A percentile compares a stretch with the other conserved stretches of the same genome.
phyloP scores from a whole-genome alignment of 768 basidiomycete genomes.

The Pulveroboletus sp. region DNA sequence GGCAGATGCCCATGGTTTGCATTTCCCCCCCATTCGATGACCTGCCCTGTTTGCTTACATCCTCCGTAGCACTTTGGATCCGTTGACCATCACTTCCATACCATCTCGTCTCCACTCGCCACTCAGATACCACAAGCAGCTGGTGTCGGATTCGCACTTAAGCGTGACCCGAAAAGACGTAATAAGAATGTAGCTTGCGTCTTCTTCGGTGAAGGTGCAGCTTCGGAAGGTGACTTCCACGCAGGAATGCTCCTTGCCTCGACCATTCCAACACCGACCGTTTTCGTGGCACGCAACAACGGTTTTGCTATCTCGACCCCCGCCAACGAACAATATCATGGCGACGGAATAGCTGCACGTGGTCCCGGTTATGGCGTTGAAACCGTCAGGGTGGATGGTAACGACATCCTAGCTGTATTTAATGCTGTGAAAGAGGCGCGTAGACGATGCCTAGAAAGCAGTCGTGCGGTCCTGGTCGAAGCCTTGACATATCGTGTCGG shows the following conservation, averaged over 20 bases:
- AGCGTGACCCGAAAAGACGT: conserved; percentile 65
- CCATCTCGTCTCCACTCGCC: conserved; percentile 88
- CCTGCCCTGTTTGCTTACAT: not conserved
- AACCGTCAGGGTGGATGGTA: conserved; percentile 90
- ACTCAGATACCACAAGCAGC: conserved; percentile 96
- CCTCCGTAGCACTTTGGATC: conserved; percentile 77
- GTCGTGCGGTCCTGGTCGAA: conserved; percentile 80
- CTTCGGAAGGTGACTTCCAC: conserved; percentile 94
- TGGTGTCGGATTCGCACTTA: conserved; percentile 86
- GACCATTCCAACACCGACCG: conserved; percentile 66
- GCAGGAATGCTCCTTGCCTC: conserved; percentile 82
- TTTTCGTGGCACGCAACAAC: conserved; percentile 78
- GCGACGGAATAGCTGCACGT: conserved; percentile 88
- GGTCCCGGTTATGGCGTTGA: conserved; percentile 90
- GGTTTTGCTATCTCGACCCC: conserved; percentile 96
- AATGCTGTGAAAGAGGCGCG: conserved; percentile 69
- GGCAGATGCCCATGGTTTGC: conserved; percentile 90
- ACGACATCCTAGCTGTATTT: conserved; percentile 84
- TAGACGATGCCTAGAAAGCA: conserved; percentile 65
- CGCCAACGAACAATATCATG: conserved; percentile 81
- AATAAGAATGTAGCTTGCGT: conserved; percentile 77
- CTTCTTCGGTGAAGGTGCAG: conserved; percentile 92
- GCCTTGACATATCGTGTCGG: conserved; percentile 93
- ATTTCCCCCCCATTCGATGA: not conserved
- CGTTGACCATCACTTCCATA: conserved; percentile 80